Base-by-base conservation (phyloP, 1,139 yeast species). In the Suhomyces chickasaworum region DNA sequence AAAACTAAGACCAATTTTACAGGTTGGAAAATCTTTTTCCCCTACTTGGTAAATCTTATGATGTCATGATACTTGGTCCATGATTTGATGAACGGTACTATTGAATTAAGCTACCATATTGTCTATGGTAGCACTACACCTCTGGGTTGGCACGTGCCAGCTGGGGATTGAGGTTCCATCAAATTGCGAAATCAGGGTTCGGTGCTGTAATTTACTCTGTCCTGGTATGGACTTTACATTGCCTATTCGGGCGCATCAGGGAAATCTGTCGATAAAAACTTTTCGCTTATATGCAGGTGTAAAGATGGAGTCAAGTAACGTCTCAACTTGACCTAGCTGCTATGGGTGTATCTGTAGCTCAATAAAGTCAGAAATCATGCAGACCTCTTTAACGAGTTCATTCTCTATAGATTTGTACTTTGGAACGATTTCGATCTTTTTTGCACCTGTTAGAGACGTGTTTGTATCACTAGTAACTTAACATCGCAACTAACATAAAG, bases 231-330 rank as follows among this genome's bases (percentile, higher is more conserved):
- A 46, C 40, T 55, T 63, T 65, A 66, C 69, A 60, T 62, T 64
- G 49, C 71, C 71, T 66, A 65, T 54, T 64, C 55, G 71, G 67
- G 66, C 60, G 51, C 58, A 59, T 57, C 58, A 50, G 63, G 70
- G 53, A 62, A 62, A 53, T 53, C 49, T 53, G 53, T 58, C 58
- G 69, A 64, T 64, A 60, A 53, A 58, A 53, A 50, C 39, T 40
- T 44, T 44, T 23, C 29, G 16, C 8, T 18, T 49, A 37, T 50
- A 42, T 58, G 57, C 63, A 59, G 63, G 58, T n/a, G 6, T 15
- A 10, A 25, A 13, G 22, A 15, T 7, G 22, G 29, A 27, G 18
- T 22, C n/a, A n/a, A n/a, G n/a, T n/a, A n/a, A n/a, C n/a, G n/a
- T n/a, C n/a, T n/a, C n/a, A n/a, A n/a, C n/a, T n/a, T n/a, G n/a